Conservation (phyloP, 2,329 filamentous ascomycete genomes). For the Reticulascus tulasneorum region DNA sequence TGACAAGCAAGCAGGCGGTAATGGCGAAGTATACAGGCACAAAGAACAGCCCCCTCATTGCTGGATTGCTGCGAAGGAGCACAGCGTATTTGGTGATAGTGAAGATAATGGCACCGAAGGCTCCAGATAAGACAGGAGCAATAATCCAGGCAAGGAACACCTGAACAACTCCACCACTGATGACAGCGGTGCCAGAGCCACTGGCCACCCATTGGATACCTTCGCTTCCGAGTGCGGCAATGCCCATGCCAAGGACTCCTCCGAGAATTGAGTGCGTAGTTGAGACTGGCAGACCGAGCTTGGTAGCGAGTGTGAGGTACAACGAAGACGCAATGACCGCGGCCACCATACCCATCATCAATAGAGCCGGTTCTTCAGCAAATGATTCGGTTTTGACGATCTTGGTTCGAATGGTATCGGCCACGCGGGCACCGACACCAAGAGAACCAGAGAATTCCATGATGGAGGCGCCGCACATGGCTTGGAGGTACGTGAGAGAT, state of each 20-base stretch:
- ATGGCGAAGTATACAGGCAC: conserved; percentile 5
- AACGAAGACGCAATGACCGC: conserved; percentile 48
- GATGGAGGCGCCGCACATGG: conserved; percentile 52
- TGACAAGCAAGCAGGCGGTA: conserved; percentile 41
- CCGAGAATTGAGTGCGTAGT: conserved; percentile 60
- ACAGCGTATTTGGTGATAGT: conserved; percentile 53
- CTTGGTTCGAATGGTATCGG: conserved; percentile 58
- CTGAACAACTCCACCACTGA: conserved; percentile 50
- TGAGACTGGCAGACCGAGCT: conserved; percentile 53
- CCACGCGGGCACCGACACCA: conserved; percentile 56
- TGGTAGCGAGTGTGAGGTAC: conserved; percentile 57
- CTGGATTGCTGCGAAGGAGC: conserved; percentile 48
- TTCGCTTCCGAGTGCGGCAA: conserved; percentile 47
- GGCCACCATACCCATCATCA: conserved; percentile 57
- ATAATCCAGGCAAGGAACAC: conserved; percentile 62
- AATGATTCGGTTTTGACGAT: conserved; percentile 49
- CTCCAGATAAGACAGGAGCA: conserved; percentile 51
- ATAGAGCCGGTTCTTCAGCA: conserved; percentile 40
- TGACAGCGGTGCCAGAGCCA: conserved; percentile 25
- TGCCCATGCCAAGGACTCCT: conserved; percentile 55
- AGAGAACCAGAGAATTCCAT: conserved; percentile 62
- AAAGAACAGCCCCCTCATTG: conserved; percentile 44
- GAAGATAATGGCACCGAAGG: conserved; percentile 53
- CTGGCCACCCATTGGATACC: conserved; percentile 52
- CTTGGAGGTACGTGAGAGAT: conserved; percentile 58